These are phyloP conservation scores for Hemileia vastatrix DNA, from an alignment of 1,284 basidiomycete genomes.

Conservation along the genomic window DNA sequence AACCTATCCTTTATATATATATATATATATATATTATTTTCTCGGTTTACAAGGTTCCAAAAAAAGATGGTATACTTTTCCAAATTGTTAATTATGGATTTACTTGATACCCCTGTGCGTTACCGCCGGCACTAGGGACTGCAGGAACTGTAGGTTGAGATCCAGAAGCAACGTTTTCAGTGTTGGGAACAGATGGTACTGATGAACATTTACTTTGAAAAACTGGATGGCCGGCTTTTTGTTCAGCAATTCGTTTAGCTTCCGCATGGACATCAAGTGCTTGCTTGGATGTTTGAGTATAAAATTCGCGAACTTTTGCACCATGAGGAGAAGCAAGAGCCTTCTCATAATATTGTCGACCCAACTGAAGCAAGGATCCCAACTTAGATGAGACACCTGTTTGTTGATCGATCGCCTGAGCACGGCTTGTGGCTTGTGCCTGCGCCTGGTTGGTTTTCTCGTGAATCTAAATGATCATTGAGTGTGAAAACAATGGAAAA, in stretches of 20 bases:
- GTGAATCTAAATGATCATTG: slow-evolving; percentile 12
- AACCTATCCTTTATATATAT: too few species aligned
- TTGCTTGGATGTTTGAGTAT: slow-evolving; percentile 69
- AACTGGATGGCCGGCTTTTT: slow-evolving; percentile 44
- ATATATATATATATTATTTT: too few species aligned
- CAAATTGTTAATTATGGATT: too few species aligned
- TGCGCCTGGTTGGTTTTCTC: neutral
- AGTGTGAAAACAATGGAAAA: too few species aligned
- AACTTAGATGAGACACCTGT: neutral
- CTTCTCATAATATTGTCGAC: slow-evolving; percentile 59
- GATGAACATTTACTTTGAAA: slow-evolving; percentile 3
- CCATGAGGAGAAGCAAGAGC: slow-evolving; percentile 57
- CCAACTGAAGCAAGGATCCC: slow-evolving; percentile 6
- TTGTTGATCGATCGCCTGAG: neutral
- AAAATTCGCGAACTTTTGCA: slow-evolving; percentile 53
- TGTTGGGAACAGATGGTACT: neutral
- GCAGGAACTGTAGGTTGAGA: too few species aligned
- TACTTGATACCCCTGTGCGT: too few species aligned
- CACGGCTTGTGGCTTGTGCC: neutral
- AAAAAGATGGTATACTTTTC: too few species aligned
- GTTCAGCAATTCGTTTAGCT: slow-evolving; percentile 61
- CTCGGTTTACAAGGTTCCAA: too few species aligned
- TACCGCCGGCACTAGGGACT: too few species aligned
- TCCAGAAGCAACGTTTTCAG: neutral
- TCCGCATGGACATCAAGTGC: slow-evolving; percentile 77